These are phyloP conservation scores for Myxozyma kluyveri DNA, from an alignment of 805 yeast species.

Conservation along the genomic window DNA sequence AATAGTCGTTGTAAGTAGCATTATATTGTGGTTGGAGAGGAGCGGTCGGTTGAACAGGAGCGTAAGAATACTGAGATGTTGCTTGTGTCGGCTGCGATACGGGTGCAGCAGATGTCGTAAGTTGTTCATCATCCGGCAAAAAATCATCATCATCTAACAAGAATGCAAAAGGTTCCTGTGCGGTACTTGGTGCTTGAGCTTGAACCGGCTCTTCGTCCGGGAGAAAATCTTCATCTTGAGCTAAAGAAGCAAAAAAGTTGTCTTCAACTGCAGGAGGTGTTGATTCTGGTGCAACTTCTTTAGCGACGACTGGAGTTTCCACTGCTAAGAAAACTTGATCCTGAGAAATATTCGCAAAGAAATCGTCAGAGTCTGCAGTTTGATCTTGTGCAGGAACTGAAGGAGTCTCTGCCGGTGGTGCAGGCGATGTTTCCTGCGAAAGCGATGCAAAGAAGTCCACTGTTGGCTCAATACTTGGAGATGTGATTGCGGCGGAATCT, in stretches of 20 bases:
- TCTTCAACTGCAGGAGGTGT: background rate
- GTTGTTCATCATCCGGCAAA: conserved; percentile 24
- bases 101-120: background rate
- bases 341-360: no score
- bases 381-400: no score
- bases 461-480: no score
- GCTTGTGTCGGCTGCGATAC: background rate
- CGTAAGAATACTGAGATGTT: background rate
- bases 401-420: no score
- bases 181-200: background rate
- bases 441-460: background rate
- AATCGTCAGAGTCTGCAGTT: no score
- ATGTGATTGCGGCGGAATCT: no score
- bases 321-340: no score
- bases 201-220: conserved; percentile 1
- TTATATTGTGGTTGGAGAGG: background rate
- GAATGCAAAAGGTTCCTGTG: conserved; percentile 18
- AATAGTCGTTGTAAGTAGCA: background rate
- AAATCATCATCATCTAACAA: conserved; percentile 26
- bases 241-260: background rate
- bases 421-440: background rate
- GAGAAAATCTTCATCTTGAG: conserved; percentile 9
- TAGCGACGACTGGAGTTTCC: no score
- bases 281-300: background rate
- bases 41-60: background rate